phyloP scores from a whole-genome alignment of 2,329 filamentous ascomycete species.

The Trichophyton equinum region DNA sequence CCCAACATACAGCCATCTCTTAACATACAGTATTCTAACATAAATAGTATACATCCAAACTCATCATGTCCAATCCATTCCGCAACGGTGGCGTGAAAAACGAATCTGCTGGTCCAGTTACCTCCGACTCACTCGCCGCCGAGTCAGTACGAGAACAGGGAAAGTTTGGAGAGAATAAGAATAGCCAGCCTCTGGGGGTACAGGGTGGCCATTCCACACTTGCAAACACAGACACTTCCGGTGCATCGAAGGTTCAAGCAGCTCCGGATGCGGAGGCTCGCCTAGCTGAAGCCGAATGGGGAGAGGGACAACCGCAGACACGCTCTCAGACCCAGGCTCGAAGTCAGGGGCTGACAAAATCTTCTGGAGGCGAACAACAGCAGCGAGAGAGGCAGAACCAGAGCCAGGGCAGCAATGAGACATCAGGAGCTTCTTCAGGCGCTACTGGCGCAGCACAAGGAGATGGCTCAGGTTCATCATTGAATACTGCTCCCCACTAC shows the following conservation, averaged over 20 bases:
- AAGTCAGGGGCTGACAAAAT: slow-evolving; percentile 17
- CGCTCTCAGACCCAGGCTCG: slow-evolving; percentile 12
- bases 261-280: slow-evolving; percentile 37
- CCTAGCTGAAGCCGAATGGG: slow-evolving; percentile 21
- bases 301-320: slow-evolving; percentile 18
- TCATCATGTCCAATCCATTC: slow-evolving; percentile 36
- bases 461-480: slow-evolving; percentile 17
- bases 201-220: slow-evolving; percentile 42
- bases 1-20: background rate
- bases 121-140: slow-evolving; percentile 60
- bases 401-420: slow-evolving; percentile 7
- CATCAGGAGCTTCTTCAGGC: background rate
- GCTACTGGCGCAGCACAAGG: background rate
- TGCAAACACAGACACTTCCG: slow-evolving; percentile 44
- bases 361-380: slow-evolving; percentile 3
- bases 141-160: slow-evolving; percentile 54
- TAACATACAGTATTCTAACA: background rate
- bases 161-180: slow-evolving; percentile 48
- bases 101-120: slow-evolving; percentile 53
- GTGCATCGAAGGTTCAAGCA: slow-evolving; percentile 39
- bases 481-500: slow-evolving; percentile 28
- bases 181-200: slow-evolving; percentile 39
- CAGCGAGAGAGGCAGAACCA: background rate
- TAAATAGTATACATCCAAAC: background rate
- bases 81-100: slow-evolving; percentile 35